phyloP scores from a whole-genome alignment of 2,329 filamentous ascomycete species.

The Neospermospora avenae region DNA sequence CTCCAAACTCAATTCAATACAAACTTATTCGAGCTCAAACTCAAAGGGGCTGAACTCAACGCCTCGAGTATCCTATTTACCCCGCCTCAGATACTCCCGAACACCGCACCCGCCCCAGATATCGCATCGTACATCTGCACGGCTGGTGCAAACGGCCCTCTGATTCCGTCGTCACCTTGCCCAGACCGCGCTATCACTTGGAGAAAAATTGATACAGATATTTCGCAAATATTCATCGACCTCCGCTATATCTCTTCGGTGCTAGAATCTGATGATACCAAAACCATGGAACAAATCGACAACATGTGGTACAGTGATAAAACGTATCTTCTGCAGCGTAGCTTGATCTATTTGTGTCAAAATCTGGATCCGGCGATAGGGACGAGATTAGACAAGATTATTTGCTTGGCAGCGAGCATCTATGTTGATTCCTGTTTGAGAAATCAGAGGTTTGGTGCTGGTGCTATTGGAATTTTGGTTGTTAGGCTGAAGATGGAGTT shows the following conservation, averaged over 20 bases:
- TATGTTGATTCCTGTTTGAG: neutral
- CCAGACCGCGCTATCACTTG: neutral
- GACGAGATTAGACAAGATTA: neutral
- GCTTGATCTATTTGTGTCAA: neutral
- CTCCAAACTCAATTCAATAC: too few species aligned
- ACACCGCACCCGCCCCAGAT: neutral
- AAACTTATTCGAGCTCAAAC: neutral
- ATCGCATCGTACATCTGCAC: neutral
- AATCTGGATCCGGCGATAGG: neutral
- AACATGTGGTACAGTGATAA: slow-evolving; percentile 5
- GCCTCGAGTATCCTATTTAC: neutral
- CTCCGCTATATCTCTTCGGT: neutral
- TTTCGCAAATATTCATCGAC: neutral
- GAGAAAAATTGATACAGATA: neutral
- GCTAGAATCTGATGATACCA: neutral
- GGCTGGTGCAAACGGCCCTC: neutral
- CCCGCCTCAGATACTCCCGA: neutral
- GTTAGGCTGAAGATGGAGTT: neutral
- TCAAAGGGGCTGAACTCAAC: neutral
- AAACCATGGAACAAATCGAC: neutral
- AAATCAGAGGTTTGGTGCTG: neutral
- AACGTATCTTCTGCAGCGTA: neutral
- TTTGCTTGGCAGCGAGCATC: neutral
- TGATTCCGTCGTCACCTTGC: neutral
- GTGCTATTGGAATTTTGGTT: neutral